A percentile compares a stretch with the other conserved stretches of the same genome.
Evolutionary conservation across 2,329 filamentous ascomycete genomes (phyloP).

Genomic region (Diatrype stigma): DNA sequence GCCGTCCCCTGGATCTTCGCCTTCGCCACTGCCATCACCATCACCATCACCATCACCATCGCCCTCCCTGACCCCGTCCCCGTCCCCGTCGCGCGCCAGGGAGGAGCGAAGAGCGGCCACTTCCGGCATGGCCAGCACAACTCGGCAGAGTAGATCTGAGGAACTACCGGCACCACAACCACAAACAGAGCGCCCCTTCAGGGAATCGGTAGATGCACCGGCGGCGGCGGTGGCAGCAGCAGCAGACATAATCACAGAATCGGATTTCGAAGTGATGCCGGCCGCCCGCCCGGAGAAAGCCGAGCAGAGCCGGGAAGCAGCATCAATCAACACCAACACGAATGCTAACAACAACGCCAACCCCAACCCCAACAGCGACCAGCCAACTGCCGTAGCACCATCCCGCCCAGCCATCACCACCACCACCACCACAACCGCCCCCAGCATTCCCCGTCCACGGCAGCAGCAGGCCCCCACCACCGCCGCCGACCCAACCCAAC

Average conservation of each 20-base stretch:
- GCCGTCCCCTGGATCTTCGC: neutral
- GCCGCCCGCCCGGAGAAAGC: conserved; percentile 18
- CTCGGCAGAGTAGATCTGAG: too few species aligned
- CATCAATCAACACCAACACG: neutral
- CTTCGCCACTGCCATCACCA: neutral
- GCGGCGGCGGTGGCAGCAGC: conserved; percentile 27
- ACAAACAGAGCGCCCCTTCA: neutral
- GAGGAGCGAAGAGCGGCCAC: neutral
- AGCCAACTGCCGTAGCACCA: too few species aligned
- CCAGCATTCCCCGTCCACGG: conserved; percentile 1
- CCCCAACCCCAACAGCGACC: too few species aligned
- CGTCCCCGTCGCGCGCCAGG: neutral
- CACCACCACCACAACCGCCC: conserved; percentile 7
- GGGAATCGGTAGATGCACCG: conserved; percentile 4
- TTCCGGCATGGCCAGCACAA: neutral
- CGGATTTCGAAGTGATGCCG: conserved; percentile 35
- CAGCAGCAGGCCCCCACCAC: conserved; percentile 19
- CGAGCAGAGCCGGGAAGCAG: conserved; percentile 12
- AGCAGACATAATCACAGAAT: neutral
- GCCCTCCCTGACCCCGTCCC: too few species aligned
- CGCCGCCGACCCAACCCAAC: conserved; percentile 35
- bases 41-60: neutral
- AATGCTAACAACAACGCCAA: too few species aligned
- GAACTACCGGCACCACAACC: too few species aligned
- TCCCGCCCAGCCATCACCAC: neutral